Percentiles rank a stretch among this genome's conserved stretches.
These are phyloP conservation scores for Paraconiothyrium brasiliense DNA, from an alignment of 2,329 filamentous ascomycete genomes.

Conservation along the genomic window DNA sequence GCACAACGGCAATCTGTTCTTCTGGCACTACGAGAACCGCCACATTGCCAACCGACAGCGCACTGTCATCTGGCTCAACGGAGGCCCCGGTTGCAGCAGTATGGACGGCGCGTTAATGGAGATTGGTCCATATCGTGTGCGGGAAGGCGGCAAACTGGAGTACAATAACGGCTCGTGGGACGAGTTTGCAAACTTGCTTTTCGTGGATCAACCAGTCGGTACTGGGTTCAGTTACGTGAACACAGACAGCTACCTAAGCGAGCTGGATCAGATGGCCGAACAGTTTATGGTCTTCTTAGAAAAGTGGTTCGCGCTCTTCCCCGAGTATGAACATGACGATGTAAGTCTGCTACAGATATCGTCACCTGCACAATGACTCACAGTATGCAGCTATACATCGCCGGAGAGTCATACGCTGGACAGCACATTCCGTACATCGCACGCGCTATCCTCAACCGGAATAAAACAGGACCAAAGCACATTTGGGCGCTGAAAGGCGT, in stretches of 20 bases:
- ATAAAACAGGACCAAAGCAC: conserved; percentile 65
- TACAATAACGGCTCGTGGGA: conserved; percentile 98
- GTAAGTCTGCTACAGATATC: conserved; percentile 63
- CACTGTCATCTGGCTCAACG: conserved; percentile 96
- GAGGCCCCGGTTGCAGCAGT: conserved; percentile 95
- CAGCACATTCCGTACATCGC: conserved; percentile 98
- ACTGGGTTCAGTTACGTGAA: conserved; percentile 97
- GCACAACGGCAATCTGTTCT: conserved; percentile 93
- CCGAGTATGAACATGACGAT: conserved; percentile 90
- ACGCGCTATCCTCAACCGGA: conserved; percentile 87
- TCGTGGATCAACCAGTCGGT: conserved; percentile 96
- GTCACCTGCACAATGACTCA: conserved; percentile 23
- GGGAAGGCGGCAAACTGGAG: conserved; percentile 73
- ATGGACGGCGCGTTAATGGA: conserved; percentile 98
- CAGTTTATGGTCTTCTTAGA: conserved; percentile 91
- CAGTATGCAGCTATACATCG: conserved; percentile 79
- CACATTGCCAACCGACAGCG: conserved; percentile 92
- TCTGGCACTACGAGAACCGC: conserved; percentile 96
- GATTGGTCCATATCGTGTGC: conserved; percentile 89
- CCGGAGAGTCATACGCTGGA: conserved; percentile 95
- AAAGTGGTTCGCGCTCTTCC: conserved; percentile 90
- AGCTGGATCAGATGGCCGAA: conserved; percentile 86
- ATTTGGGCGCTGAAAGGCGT: conserved; percentile 85
- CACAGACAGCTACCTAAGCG: conserved; percentile 84
- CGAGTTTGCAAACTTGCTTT: conserved; percentile 95